These are phyloP conservation scores for Trametes pubescens DNA, from an alignment of 1,284 basidiomycete species.

Conservation along the genomic window DNA sequence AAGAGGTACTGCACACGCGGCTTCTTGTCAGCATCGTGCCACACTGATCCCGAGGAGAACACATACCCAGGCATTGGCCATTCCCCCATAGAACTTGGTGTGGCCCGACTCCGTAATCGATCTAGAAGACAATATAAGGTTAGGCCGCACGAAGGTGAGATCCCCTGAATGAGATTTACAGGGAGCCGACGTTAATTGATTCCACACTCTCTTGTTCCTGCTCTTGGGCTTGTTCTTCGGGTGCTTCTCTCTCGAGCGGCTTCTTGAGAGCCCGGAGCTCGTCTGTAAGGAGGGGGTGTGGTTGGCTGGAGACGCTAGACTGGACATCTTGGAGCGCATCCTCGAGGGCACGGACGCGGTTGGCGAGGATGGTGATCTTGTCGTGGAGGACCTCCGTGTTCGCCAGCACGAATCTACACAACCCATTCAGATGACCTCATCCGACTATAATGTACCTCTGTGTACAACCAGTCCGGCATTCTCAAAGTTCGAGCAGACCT, in stretches of 20 bases:
- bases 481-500: too few relatives aligned
- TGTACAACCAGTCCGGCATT: too few relatives aligned
- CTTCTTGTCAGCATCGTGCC: conserved; percentile 13
- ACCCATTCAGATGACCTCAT: not conserved
- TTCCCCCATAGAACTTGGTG: conserved; percentile 68
- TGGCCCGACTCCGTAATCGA: conserved; percentile 67
- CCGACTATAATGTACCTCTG: too few relatives aligned
- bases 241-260: conserved; percentile 59
- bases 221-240: conserved; percentile 42
- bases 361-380: conserved; percentile 66
- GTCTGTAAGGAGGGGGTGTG: conserved; percentile 64
- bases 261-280: conserved; percentile 70
- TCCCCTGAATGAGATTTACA: conserved; percentile 51
- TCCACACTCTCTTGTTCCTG: conserved; percentile 52
- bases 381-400: conserved; percentile 74
- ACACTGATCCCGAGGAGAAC: conserved; percentile 10
- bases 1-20: conserved; percentile 45
- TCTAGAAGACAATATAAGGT: conserved; percentile 44
- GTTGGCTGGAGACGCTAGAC: conserved; percentile 51
- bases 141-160: conserved; percentile 17
- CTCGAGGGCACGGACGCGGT: conserved; percentile 68
- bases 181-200: conserved; percentile 68
- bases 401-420: conserved; percentile 67
- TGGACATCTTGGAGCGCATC: conserved; percentile 67
- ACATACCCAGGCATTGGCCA: conserved; percentile 74